Evolutionary conservation across 2,329 filamentous ascomycete species (phyloP).

Genomic region (Tolypocladium ophioglossoides): DNA sequence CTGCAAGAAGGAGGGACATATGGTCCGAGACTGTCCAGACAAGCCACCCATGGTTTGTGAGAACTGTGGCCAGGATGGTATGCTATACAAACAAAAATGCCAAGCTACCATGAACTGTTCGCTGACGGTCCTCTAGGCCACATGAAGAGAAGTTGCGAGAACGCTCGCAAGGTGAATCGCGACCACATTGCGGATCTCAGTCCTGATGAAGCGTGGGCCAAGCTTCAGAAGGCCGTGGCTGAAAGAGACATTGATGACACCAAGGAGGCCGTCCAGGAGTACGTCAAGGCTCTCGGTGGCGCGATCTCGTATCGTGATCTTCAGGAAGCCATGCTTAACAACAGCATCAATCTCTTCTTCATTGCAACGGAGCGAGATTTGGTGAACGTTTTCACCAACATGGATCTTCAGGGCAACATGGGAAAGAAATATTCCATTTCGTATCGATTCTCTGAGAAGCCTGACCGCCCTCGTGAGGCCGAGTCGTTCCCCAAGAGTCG

Average conservation of each 20-base stretch:
- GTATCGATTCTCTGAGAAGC: slow-evolving; percentile 48
- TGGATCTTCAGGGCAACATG: slow-evolving; percentile 61
- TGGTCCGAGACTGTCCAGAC: slow-evolving; percentile 52
- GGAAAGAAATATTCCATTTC: slow-evolving; percentile 54
- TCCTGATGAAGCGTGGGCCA: slow-evolving; percentile 47
- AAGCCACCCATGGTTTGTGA: slow-evolving; percentile 45
- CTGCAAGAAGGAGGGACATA: slow-evolving; percentile 41
- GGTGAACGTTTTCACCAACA: slow-evolving; percentile 52
- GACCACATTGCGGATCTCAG: slow-evolving; percentile 34
- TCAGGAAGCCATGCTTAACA: slow-evolving; percentile 47
- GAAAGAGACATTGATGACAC: slow-evolving; percentile 51
- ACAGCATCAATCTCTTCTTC: slow-evolving; percentile 45
- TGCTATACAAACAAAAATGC: slow-evolving; percentile 4
- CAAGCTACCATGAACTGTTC: not conserved
- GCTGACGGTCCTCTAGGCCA: slow-evolving; percentile 36
- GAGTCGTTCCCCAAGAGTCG: slow-evolving; percentile 47
- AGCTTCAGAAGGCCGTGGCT: slow-evolving; percentile 39
- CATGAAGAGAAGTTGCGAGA: slow-evolving; percentile 42
- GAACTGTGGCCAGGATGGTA: slow-evolving; percentile 53
- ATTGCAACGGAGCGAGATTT: slow-evolving; percentile 50
- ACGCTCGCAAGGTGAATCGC: slow-evolving; percentile 47
- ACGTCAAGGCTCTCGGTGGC: slow-evolving; percentile 47
- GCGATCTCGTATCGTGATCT: slow-evolving; percentile 48
- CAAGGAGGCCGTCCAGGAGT: slow-evolving; percentile 48
- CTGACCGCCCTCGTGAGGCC: slow-evolving; percentile 46